Evolutionary conservation across 768 basidiomycete genomes (phyloP).

Genomic region (Lactifluus echinatus): DNA sequence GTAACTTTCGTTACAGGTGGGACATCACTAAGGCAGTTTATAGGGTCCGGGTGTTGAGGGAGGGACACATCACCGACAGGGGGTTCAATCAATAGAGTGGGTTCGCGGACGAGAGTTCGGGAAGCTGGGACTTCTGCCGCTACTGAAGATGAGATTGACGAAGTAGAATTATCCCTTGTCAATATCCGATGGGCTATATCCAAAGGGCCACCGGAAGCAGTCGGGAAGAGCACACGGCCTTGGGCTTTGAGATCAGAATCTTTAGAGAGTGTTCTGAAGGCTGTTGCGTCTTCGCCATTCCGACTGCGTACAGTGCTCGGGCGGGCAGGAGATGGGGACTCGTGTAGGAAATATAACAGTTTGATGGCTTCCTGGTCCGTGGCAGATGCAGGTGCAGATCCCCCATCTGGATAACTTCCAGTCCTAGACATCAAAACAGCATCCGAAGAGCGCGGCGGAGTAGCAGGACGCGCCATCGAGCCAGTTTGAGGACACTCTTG

Average conservation of each 20-base stretch:
- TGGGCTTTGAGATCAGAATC: slow-evolving; percentile 44
- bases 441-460: slow-evolving; percentile 29
- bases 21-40: background rate
- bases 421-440: slow-evolving; percentile 19
- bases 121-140: slow-evolving; percentile 4
- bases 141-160: slow-evolving; percentile 30
- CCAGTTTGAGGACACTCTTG: slow-evolving; percentile 33
- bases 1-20: too few species aligned
- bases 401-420: slow-evolving; percentile 18
- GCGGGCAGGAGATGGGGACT: slow-evolving; percentile 74
- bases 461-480: slow-evolving; percentile 26
- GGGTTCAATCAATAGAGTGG: slow-evolving; percentile 6
- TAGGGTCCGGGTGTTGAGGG: background rate
- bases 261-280: slow-evolving; percentile 49
- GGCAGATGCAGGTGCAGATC: slow-evolving; percentile 32
- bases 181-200: slow-evolving; percentile 17
- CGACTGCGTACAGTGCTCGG: slow-evolving; percentile 38
- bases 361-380: slow-evolving; percentile 82
- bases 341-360: slow-evolving; percentile 76
- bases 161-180: slow-evolving; percentile 30
- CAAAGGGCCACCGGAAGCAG: slow-evolving; percentile 21
- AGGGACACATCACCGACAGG: slow-evolving; percentile 8
- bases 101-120: slow-evolving; percentile 7
- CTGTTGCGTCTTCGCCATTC: slow-evolving; percentile 45
- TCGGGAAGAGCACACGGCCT: slow-evolving; percentile 64